These are phyloP conservation scores for Sphaerulina musiva DNA, from an alignment of 2,329 filamentous ascomycete genomes.

Conservation along the genomic window DNA sequence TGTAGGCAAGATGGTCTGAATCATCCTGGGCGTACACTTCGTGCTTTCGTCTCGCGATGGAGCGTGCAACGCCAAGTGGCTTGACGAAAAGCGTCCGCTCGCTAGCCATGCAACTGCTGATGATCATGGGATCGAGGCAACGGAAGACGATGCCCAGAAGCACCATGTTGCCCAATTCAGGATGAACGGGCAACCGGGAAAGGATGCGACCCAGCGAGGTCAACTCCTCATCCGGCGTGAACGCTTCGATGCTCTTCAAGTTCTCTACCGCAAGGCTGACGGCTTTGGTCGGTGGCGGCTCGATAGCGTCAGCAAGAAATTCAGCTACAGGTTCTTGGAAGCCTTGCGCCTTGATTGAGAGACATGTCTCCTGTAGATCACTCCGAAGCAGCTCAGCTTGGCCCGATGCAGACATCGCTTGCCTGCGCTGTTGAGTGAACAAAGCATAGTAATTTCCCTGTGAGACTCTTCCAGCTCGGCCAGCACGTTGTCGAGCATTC, in stretches of 20 bases:
- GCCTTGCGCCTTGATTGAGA: slow-evolving; percentile 39
- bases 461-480: slow-evolving; percentile 46
- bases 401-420: slow-evolving; percentile 32
- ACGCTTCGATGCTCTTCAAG: slow-evolving; percentile 38
- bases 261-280: slow-evolving; percentile 37
- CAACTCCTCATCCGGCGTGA: slow-evolving; percentile 40
- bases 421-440: slow-evolving; percentile 36
- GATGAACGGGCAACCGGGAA: slow-evolving; percentile 38
- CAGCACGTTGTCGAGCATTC: slow-evolving; percentile 44
- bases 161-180: slow-evolving; percentile 45
- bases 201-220: slow-evolving; percentile 45
- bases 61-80: slow-evolving; percentile 23
- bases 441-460: slow-evolving; percentile 47
- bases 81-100: slow-evolving; percentile 34
- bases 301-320: slow-evolving; percentile 41
- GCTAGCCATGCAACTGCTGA: slow-evolving; percentile 36
- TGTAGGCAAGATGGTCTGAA: slow-evolving; percentile 44
- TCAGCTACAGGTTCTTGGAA: slow-evolving; percentile 37
- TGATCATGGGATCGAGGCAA: slow-evolving; percentile 47
- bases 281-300: slow-evolving; percentile 38
- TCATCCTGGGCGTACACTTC: slow-evolving; percentile 33
- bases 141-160: slow-evolving; percentile 47
- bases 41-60: slow-evolving; percentile 26
- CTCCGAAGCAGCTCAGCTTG: slow-evolving; percentile 40
- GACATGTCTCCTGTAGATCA: slow-evolving; percentile 42